Evolutionary conservation across 192 early-diverging fungal genomes (phyloP).

Genomic region (Oehlia diaphana): DNA sequence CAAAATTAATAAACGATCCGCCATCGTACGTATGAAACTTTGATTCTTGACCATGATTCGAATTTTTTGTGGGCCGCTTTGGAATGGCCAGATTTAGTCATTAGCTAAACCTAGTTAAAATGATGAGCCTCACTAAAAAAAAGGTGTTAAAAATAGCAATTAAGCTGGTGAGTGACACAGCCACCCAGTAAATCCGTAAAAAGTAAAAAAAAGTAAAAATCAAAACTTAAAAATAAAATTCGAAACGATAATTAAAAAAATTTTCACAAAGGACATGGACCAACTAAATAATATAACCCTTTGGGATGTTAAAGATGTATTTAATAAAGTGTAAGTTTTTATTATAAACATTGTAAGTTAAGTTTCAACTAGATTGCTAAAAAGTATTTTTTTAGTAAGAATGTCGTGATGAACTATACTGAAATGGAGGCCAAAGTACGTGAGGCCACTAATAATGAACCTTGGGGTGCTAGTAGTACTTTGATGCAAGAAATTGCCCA

Average conservation of each 20-base stretch:
- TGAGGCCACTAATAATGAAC: constrained; percentile 91
- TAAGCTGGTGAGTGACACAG: no score
- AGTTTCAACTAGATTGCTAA: neutral
- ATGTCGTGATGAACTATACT: constrained; percentile 89
- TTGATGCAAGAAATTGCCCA: constrained; percentile 94
- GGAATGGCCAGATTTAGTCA: no score
- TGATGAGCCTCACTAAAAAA: no score
- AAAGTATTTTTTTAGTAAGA: constrained; percentile 49
- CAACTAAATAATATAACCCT: constrained; percentile 49
- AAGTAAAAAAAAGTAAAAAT: no score
- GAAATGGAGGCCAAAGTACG: constrained; percentile 92
- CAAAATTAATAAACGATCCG: no score
- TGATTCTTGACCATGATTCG: no score
- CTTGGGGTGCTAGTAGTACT: constrained; percentile 94
- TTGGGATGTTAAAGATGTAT: constrained; percentile 61
- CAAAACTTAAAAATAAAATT: no score
- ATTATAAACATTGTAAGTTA: neutral
- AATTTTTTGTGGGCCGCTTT: no score
- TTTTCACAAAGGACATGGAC: constrained; percentile 5
- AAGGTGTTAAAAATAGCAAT: no score
- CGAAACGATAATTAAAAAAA: neutral
- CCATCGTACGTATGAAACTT: no score
- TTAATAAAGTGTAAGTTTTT: constrained; percentile 53
- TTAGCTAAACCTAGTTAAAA: no score
- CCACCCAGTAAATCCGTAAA: no score